These are phyloP conservation scores for Plasmodium cynomolgi DNA, from an alignment of 169 alveolate genomes.

Conservation along the genomic window DNA sequence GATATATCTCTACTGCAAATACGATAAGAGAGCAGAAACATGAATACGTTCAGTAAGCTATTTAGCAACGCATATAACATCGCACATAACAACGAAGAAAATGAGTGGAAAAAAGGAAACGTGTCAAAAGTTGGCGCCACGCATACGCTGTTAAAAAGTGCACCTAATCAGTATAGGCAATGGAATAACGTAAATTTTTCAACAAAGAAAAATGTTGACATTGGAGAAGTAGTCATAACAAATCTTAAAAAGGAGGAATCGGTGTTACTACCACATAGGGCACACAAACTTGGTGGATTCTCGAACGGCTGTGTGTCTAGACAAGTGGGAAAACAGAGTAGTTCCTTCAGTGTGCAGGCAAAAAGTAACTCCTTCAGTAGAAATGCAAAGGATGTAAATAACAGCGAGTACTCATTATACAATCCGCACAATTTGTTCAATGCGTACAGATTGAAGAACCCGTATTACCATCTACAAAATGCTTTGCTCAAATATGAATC, in stretches of 20 bases:
- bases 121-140: constrained; percentile 1
- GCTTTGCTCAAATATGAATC: neutral
- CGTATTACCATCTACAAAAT: neutral
- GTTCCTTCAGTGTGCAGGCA: neutral
- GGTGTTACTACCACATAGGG: neutral
- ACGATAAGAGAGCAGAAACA: neutral
- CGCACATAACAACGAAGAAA: constrained; percentile 14
- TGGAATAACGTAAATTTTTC: neutral
- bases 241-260: constrained; percentile 9
- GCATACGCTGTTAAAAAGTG: constrained; percentile 8
- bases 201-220: constrained; percentile 5
- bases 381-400: constrained; percentile 6
- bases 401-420: neutral
- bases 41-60: constrained; percentile 39
- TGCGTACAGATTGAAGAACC: neutral
- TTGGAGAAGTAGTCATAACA: neutral
- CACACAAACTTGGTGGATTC: neutral
- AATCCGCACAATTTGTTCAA: neutral
- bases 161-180: neutral
- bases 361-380: neutral
- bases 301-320: neutral
- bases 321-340: neutral
- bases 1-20: neutral
- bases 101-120: constrained; percentile 21
- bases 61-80: constrained; percentile 3